A percentile compares a stretch with the other conserved stretches of the same genome.
phyloP scores from a whole-genome alignment of 2,329 filamentous ascomycete species.

The Aspergillus aculeatinus region DNA sequence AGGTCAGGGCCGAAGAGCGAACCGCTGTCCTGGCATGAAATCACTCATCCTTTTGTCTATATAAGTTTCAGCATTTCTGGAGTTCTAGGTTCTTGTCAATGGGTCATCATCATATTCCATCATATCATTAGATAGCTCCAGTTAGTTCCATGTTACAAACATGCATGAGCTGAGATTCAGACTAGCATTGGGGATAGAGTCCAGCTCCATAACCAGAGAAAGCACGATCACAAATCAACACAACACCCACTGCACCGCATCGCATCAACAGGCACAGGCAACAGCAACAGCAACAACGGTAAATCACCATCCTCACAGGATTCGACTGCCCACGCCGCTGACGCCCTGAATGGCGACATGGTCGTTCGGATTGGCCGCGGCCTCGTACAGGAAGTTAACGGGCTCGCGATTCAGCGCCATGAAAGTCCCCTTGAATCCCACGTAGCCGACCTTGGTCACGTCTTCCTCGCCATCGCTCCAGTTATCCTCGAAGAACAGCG shows the following conservation, averaged over 20 bases:
- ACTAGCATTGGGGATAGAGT: constrained; percentile 8
- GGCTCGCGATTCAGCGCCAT: constrained; percentile 82
- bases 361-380: constrained; percentile 85
- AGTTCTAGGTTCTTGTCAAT: constrained; percentile 21
- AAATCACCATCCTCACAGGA: constrained; percentile 33
- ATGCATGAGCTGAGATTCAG: constrained; percentile 11
- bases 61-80: constrained; percentile 24
- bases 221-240: background rate
- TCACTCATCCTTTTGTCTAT: background rate
- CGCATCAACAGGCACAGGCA: background rate
- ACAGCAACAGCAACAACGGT: background rate
- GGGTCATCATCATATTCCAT: constrained; percentile 1
- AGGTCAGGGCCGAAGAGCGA: constrained; percentile 25
- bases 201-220: constrained; percentile 9
- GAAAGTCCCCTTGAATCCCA: constrained; percentile 94
- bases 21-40: constrained; percentile 15
- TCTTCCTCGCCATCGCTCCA: constrained; percentile 79
- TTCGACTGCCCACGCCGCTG: constrained; percentile 37
- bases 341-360: constrained; percentile 58
- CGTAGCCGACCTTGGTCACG: constrained; percentile 72
- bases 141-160: constrained; percentile 4
- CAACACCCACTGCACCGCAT: background rate
- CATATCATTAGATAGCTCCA: constrained; percentile 2
- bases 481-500: constrained; percentile 90
- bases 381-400: constrained; percentile 85